Conservation (phyloP, 371 early-diverging fungal species). For the Gilbertella persicaria region DNA sequence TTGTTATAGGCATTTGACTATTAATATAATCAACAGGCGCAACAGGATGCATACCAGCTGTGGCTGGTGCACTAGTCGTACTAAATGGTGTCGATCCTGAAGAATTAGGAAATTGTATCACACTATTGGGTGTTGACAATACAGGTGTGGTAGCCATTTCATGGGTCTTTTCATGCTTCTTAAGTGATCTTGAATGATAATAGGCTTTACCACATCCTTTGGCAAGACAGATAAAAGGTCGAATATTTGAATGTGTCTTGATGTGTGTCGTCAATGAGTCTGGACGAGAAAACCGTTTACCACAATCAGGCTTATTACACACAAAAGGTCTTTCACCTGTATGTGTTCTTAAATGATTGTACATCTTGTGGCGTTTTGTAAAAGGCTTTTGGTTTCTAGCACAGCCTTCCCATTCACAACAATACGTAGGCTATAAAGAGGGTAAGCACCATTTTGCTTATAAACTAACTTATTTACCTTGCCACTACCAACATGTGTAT, state of each 20-base stretch:
- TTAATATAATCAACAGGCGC: slow-evolving; percentile 26
- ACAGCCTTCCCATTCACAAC: slow-evolving; percentile 84
- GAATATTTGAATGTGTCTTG: slow-evolving; percentile 82
- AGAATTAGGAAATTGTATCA: slow-evolving; percentile 8
- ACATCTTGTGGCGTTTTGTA: slow-evolving; percentile 89
- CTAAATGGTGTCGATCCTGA: slow-evolving; percentile 6
- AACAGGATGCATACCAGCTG: not conserved
- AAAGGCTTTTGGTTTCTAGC: slow-evolving; percentile 77
- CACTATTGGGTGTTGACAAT: slow-evolving; percentile 18
- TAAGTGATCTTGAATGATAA: slow-evolving; percentile 78
- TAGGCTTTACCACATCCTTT: slow-evolving; percentile 74
- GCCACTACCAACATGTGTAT: slow-evolving; percentile 67
- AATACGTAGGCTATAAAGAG: slow-evolving; percentile 62
- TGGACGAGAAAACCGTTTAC: slow-evolving; percentile 83
- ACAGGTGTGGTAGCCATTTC: slow-evolving; percentile 21
- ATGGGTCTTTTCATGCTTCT: slow-evolving; percentile 76
- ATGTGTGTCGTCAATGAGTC: slow-evolving; percentile 90
- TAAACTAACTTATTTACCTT: slow-evolving; percentile 37
- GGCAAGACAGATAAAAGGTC: slow-evolving; percentile 66
- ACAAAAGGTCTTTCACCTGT: slow-evolving; percentile 80
- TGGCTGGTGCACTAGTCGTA: slow-evolving; percentile 6
- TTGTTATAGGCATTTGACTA: slow-evolving; percentile 14
- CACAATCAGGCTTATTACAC: slow-evolving; percentile 59
- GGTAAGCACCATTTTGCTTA: not conserved
- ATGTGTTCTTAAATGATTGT: slow-evolving; percentile 88